Percentiles rank a stretch among this genome's conserved stretches.
Conservation (phyloP, 2,329 filamentous ascomycete genomes). For the Monilinia laxa region DNA sequence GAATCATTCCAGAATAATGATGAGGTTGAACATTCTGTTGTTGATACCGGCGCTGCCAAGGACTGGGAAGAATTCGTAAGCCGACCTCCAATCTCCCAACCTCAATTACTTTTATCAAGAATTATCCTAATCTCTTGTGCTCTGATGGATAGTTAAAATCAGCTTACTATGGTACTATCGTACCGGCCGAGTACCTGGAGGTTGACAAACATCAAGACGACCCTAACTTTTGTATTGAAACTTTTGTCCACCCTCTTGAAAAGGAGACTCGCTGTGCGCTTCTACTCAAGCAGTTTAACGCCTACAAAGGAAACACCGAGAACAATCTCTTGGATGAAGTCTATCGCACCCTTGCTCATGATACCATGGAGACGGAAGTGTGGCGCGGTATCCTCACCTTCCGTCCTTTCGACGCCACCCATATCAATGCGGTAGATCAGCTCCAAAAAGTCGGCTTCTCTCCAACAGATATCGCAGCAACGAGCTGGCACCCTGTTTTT, state of each 20-base stretch:
- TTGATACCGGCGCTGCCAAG: background rate
- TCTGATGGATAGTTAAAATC: background rate
- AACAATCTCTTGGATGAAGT: background rate
- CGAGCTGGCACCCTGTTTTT: too few species aligned
- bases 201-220: background rate
- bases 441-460: too few species aligned
- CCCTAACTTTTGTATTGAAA: background rate
- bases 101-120: background rate
- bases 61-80: background rate
- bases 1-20: too few species aligned
- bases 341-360: background rate
- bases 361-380: background rate
- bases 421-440: too few species aligned
- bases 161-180: background rate
- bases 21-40: background rate
- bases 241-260: background rate
- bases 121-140: background rate
- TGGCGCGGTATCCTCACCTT: conserved; percentile 6
- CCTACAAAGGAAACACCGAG: background rate
- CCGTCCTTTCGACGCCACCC: background rate
- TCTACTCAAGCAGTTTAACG: background rate
- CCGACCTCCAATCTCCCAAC: background rate
- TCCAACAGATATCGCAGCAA: background rate
- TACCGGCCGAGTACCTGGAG: background rate
- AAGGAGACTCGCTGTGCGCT: background rate